A percentile compares a stretch with the other conserved stretches of the same genome.
phyloP scores from a whole-genome alignment of 192 early-diverging fungal species.

The Chytriomyces sp. region DNA sequence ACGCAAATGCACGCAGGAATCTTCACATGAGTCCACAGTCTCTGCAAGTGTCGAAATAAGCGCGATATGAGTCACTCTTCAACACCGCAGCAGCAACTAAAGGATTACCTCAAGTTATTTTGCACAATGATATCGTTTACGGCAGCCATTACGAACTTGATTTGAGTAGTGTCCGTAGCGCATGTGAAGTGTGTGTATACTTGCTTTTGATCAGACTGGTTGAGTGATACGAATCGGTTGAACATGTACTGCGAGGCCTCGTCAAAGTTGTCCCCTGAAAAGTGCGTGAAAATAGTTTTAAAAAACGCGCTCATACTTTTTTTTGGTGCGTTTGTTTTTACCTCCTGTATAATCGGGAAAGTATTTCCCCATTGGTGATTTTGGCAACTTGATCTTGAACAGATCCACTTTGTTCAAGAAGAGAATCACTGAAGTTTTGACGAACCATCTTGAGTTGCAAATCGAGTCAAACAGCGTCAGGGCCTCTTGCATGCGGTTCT shows the following conservation, averaged over 20 bases:
- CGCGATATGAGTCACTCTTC: background rate
- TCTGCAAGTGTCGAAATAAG: background rate
- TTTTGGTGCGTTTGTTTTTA: background rate
- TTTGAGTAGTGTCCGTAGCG: conserved; percentile 66
- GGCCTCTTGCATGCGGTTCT: conserved; percentile 96
- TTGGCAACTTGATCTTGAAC: conserved; percentile 87
- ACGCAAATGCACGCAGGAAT: background rate
- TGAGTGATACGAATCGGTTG: conserved; percentile 54
- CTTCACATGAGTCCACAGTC: conserved; percentile 19
- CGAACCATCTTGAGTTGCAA: conserved; percentile 97
- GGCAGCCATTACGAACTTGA: conserved; percentile 65
- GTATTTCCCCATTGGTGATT: conserved; percentile 82
- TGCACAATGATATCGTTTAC: conserved; percentile 64
- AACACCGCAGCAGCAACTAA: conserved; percentile 25
- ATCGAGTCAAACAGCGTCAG: conserved; percentile 96
- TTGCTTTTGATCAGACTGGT: conserved; percentile 58
- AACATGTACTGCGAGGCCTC: conserved; percentile 55
- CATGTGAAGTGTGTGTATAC: conserved; percentile 69
- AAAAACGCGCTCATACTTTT: background rate
- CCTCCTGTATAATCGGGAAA: conserved; percentile 83
- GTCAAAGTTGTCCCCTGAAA: conserved; percentile 55
- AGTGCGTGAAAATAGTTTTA: background rate
- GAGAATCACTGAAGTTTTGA: conserved; percentile 95
- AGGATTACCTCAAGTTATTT: conserved; percentile 41
- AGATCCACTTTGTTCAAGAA: conserved; percentile 99